Conservation (phyloP, 1,284 basidiomycete genomes). For the Leccinum pachyderme region DNA sequence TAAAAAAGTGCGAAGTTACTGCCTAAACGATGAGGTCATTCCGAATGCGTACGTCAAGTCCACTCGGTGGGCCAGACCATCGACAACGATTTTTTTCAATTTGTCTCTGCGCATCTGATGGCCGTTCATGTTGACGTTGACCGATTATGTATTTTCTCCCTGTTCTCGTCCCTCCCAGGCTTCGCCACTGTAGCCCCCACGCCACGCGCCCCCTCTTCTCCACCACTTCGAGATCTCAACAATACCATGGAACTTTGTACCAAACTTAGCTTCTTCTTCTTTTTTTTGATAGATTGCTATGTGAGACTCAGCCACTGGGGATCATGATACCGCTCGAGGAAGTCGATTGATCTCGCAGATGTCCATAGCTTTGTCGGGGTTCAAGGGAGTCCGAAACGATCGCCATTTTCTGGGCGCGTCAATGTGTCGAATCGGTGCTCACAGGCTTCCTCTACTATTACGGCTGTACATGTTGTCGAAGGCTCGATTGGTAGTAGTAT, state of each 20-base stretch:
- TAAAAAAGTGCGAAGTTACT: constrained; percentile 1
- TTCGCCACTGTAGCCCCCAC: background rate
- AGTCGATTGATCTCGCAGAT: background rate
- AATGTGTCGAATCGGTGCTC: background rate
- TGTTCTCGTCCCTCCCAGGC: background rate
- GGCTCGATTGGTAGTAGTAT: background rate
- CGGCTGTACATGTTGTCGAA: background rate
- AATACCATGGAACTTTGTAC: background rate
- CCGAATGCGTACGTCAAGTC: background rate
- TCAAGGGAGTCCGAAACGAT: background rate
- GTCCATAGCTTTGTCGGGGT: background rate
- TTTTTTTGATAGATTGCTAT: background rate
- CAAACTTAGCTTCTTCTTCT: background rate
- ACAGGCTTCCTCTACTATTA: background rate
- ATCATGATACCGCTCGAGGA: background rate
- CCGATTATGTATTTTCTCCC: constrained; percentile 1
- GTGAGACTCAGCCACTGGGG: background rate
- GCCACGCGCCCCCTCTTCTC: background rate
- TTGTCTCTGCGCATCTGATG: constrained; percentile 21
- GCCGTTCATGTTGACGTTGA: constrained; percentile 23
- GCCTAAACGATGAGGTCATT: background rate
- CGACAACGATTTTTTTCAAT: background rate
- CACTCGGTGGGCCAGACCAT: background rate
- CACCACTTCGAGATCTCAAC: constrained; percentile 1
- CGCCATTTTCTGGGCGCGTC: background rate